phyloP scores from a whole-genome alignment of 2,329 filamentous ascomycete genomes.

The Drechslerella coelobrocha region DNA sequence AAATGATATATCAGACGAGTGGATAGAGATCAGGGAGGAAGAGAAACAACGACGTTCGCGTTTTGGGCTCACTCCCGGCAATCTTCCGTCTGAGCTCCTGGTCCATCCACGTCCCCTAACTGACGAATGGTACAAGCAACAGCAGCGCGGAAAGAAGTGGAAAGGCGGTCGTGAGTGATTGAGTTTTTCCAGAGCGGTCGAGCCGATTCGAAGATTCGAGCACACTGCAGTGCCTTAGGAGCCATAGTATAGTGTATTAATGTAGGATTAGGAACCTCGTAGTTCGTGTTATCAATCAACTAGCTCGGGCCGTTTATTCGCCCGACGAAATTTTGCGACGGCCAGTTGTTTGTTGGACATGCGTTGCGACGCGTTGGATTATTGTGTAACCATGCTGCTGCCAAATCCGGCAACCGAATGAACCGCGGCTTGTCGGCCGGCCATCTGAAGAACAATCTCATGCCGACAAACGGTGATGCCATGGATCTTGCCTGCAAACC shows the following conservation, averaged over 20 bases:
- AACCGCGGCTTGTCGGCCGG: slow-evolving; percentile 43
- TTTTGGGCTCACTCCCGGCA: neutral
- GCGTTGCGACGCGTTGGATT: slow-evolving; percentile 18
- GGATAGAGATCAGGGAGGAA: neutral
- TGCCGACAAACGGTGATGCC: slow-evolving; percentile 15
- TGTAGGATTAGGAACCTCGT: too few species aligned
- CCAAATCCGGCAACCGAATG: slow-evolving; percentile 42
- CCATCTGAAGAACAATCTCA: slow-evolving; percentile 5
- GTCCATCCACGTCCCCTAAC: neutral
- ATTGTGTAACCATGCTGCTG: neutral
- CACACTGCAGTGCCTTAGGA: too few species aligned
- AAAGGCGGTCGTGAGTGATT: neutral
- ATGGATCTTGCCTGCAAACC: too few species aligned
- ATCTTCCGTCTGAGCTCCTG: neutral
- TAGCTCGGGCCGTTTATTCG: too few species aligned
- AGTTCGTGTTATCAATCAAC: too few species aligned
- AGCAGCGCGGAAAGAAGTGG: neutral
- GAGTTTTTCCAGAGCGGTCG: too few species aligned
- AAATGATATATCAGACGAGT: neutral
- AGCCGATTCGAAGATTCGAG: too few species aligned
- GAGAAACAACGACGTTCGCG: neutral
- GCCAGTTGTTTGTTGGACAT: neutral
- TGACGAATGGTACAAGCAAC: neutral
- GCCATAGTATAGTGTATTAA: too few species aligned
- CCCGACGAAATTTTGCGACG: too few species aligned